A percentile compares a stretch with the other conserved stretches of the same genome.
These are phyloP conservation scores for Pichia sp. DNA, from an alignment of 1,139 yeast genomes.

Conservation along the genomic window DNA sequence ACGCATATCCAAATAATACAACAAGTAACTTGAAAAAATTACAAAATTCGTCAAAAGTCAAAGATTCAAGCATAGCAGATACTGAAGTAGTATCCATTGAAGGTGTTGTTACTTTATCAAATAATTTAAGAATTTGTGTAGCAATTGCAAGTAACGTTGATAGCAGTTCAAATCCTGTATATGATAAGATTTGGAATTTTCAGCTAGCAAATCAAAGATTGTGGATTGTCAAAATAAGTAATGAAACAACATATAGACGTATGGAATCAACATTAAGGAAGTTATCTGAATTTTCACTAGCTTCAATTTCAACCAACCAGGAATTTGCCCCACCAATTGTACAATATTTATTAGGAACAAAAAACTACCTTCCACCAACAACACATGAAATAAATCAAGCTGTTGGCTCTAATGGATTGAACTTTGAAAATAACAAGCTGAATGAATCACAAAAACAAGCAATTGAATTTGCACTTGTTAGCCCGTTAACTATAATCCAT, in stretches of 20 bases:
- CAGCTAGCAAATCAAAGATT: slow-evolving; percentile 7
- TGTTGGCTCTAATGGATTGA: slow-evolving; percentile 15
- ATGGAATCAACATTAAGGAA: slow-evolving; percentile 77
- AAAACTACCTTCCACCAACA: slow-evolving; percentile 25
- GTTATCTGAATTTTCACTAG: slow-evolving; percentile 43
- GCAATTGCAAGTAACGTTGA: slow-evolving; percentile 44
- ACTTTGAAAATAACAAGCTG: slow-evolving; percentile 45
- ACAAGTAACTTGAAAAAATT: slow-evolving; percentile 17
- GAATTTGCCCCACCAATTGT: slow-evolving; percentile 28
- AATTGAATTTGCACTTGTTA: slow-evolving; percentile 40
- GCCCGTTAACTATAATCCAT: slow-evolving; percentile 52
- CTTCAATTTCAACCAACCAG: slow-evolving; percentile 15
- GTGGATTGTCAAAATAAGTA: slow-evolving; percentile 64
- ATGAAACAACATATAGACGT: slow-evolving; percentile 63
- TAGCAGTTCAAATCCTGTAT: slow-evolving; percentile 19
- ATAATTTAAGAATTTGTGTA: slow-evolving; percentile 41
- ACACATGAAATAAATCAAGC: not conserved
- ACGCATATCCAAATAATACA: slow-evolving; percentile 23
- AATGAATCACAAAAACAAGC: slow-evolving; percentile 74
- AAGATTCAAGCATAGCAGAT: slow-evolving; percentile 24
- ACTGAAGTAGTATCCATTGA: slow-evolving; percentile 36
- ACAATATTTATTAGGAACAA: slow-evolving; percentile 41
- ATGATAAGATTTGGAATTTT: slow-evolving; percentile 36
- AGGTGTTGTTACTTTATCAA: slow-evolving; percentile 55
- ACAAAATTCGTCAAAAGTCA: slow-evolving; percentile 27